phyloP scores from a whole-genome alignment of 108 stramenopile genomes.

The Schizochytrium sp. region DNA sequence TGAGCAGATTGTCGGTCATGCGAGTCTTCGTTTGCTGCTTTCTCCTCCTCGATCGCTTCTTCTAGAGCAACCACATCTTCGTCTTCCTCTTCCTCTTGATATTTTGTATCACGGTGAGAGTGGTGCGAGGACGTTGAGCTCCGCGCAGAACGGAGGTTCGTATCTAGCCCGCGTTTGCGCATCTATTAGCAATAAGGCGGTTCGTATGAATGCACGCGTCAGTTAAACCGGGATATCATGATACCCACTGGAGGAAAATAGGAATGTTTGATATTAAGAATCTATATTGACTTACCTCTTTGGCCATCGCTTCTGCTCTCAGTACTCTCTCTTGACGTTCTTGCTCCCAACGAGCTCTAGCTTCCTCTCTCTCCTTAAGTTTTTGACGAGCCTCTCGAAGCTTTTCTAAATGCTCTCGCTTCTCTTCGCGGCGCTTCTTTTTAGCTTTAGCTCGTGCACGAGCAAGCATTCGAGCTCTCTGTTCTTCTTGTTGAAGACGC shows the following conservation, averaged over 20 bases:
- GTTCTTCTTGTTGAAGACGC: not conserved
- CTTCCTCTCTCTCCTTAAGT: conserved; percentile 2
- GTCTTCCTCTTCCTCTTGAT: conserved; percentile 55
- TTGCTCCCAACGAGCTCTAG: conserved; percentile 5
- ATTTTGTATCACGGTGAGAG: not conserved
- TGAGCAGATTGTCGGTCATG: not conserved
- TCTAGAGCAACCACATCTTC: conserved; percentile 23
- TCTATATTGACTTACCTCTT: not conserved
- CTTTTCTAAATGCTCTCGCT: not conserved
- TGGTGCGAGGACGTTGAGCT: not conserved
- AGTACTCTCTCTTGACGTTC: conserved; percentile 5
- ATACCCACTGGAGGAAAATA: not conserved
- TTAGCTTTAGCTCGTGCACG: not conserved
- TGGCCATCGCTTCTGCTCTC: conserved; percentile 18
- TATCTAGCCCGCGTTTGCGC: not conserved
- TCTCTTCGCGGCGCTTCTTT: conserved; percentile 30
- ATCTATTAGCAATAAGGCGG: not conserved
- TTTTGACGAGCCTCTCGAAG: not conserved
- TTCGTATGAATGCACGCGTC: not conserved
- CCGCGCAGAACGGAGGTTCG: not conserved
- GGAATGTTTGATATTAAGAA: no score
- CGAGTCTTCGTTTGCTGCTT: conserved; percentile 37
- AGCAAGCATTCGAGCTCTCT: conserved; percentile 47
- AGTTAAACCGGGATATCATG: not conserved
- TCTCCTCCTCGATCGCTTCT: conserved; percentile 49